phyloP scores from a whole-genome alignment of 2,329 filamentous ascomycete species.

The Alternaria arborescens region DNA sequence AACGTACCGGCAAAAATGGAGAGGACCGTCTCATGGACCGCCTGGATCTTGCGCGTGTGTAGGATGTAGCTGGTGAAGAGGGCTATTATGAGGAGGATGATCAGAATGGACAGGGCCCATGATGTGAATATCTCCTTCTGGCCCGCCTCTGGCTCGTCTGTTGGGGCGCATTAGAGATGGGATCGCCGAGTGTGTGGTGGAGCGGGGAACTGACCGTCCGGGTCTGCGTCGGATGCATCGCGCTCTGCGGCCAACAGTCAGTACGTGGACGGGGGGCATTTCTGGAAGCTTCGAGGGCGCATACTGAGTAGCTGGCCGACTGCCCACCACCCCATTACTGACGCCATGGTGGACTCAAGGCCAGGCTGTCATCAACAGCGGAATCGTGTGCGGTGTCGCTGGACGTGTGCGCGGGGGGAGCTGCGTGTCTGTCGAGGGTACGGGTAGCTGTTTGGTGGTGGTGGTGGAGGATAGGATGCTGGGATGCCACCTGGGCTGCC shows the following conservation, averaged over 20 bases:
- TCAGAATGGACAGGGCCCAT: conserved; percentile 97
- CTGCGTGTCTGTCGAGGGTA: conserved; percentile 14
- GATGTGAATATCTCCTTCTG: conserved; percentile 95
- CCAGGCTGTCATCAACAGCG: conserved; percentile 40
- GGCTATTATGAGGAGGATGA: conserved; percentile 89
- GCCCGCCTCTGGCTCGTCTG: conserved; percentile 78
- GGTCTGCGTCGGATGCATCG: conserved; percentile 58
- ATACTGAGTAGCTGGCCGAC: conserved; percentile 52
- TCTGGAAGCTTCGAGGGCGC: conserved; percentile 19
- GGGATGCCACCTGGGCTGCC: conserved; percentile 14
- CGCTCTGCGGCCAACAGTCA: conserved; percentile 45
- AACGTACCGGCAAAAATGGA: conserved; percentile 90
- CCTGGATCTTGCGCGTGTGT: conserved; percentile 95
- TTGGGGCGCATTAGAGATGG: conserved; percentile 48
- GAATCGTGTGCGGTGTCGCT: conserved; percentile 9
- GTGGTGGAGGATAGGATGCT: conserved; percentile 22
- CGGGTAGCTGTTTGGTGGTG: conserved; percentile 28
- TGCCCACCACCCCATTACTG: conserved; percentile 48
- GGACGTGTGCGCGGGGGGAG: conserved; percentile 8
- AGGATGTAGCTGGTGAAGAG: conserved; percentile 97
- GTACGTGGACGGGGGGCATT: conserved; percentile 3
- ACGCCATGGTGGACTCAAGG: conserved; percentile 50
- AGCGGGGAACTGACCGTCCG: conserved; percentile 51
- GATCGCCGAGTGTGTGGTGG: conserved; percentile 16
- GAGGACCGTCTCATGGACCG: conserved; percentile 96